A percentile compares a stretch with the other conserved stretches of the same genome.
Conservation (phyloP, 129 eudicot species). For the Flaveria trinervia region DNA sequence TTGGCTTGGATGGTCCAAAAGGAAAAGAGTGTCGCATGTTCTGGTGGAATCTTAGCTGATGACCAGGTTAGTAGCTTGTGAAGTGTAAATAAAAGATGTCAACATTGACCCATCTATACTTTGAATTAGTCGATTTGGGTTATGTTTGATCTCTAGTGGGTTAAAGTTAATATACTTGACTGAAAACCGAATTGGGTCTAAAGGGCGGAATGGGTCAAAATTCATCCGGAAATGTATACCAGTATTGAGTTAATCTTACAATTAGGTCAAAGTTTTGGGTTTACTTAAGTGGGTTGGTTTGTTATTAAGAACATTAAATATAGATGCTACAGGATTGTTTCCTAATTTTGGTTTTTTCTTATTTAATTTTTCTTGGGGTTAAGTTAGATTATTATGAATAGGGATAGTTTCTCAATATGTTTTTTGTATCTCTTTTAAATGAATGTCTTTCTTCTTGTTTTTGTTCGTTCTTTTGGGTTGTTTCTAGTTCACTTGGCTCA, state of each 20-base stretch:
- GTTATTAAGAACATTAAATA: no score
- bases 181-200: not conserved
- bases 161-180: not conserved
- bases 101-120: constrained; percentile 6
- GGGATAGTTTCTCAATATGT: no score
- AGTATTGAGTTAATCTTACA: not conserved
- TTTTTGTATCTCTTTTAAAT: no score
- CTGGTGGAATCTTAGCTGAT: constrained; percentile 95
- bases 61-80: constrained; percentile 63
- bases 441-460: no score
- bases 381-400: no score
- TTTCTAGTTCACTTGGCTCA: no score
- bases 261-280: no score
- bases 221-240: not conserved
- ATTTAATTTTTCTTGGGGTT: no score
- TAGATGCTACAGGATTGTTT: no score
- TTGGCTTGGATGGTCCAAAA: constrained; percentile 88
- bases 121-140: not conserved
- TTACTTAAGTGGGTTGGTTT: no score
- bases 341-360: no score
- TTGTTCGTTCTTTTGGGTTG: no score
- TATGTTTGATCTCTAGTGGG: constrained; percentile 5
- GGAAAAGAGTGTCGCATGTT: constrained; percentile 64
- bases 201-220: constrained; percentile 1
- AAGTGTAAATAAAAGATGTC: not conserved